Evolutionary conservation across 768 basidiomycete species (phyloP).

Genomic region (Boletus pseudo-olivaceus): DNA sequence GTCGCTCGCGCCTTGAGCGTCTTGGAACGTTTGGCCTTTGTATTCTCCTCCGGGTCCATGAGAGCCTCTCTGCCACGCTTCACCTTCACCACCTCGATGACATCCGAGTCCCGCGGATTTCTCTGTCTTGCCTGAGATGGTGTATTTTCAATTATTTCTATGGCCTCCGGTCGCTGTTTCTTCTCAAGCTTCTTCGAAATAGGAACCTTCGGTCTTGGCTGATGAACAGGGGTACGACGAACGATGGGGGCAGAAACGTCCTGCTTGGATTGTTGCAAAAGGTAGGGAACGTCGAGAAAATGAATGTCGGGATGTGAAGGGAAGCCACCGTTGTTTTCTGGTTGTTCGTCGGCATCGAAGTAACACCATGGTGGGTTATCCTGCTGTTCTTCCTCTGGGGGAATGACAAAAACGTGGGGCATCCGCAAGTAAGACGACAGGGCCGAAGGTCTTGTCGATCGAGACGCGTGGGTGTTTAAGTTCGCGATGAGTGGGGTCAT

Average conservation of each 20-base stretch:
- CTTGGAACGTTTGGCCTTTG: conserved; percentile 33
- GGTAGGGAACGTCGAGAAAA: conserved; percentile 33
- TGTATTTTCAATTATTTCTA: conserved; percentile 24
- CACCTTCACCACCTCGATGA: conserved; percentile 60
- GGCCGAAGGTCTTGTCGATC: conserved; percentile 8
- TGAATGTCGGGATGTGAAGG: conserved; percentile 28
- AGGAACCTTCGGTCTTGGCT: conserved; percentile 7
- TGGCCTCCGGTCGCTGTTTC: conserved; percentile 28
- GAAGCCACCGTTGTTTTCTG: conserved; percentile 16
- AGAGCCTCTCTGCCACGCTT: conserved; percentile 34
- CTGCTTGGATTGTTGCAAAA: conserved; percentile 13
- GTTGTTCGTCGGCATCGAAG: conserved; percentile 46
- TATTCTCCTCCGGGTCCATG: conserved; percentile 23
- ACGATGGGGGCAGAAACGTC: not conserved
- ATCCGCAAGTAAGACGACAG: conserved; percentile 20
- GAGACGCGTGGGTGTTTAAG: conserved; percentile 11
- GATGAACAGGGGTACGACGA: conserved; percentile 5
- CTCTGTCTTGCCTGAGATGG: conserved; percentile 15
- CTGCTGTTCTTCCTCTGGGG: conserved; percentile 54
- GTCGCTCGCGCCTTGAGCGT: conserved; percentile 47
- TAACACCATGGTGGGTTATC: conserved; percentile 52
- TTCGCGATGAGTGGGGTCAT: conserved; percentile 16
- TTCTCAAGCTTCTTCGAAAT: conserved; percentile 27
- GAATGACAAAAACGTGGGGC: conserved; percentile 54
- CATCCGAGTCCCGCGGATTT: conserved; percentile 45